A percentile compares a stretch with the other conserved stretches of the same genome.
These are phyloP conservation scores for Angomonas ambiguus DNA, from an alignment of 208 protist genomes.

Conservation along the genomic window DNA sequence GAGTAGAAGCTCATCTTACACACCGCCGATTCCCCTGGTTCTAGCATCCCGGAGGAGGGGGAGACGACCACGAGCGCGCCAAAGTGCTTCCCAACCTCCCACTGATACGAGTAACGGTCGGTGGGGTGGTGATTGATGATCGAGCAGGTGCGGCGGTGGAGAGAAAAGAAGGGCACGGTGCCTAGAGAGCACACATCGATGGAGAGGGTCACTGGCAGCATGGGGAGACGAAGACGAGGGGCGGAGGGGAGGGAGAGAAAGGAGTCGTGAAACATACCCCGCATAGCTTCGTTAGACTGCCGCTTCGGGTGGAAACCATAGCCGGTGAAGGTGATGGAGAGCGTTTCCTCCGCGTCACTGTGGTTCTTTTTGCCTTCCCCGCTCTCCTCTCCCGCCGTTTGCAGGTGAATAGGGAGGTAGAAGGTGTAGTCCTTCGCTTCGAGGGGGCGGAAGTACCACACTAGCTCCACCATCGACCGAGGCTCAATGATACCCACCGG, in stretches of 20 bases:
- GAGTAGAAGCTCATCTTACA: constrained; percentile 64
- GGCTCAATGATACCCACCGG: constrained; percentile 64
- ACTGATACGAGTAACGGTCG: constrained; percentile 59
- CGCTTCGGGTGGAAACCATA: constrained; percentile 76
- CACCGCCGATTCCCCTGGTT: constrained; percentile 36
- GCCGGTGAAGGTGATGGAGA: constrained; percentile 64
- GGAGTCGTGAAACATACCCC: constrained; percentile 32
- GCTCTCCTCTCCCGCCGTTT: neutral
- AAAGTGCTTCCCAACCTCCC: constrained; percentile 34
- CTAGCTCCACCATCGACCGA: constrained; percentile 39
- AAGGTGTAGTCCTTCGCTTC: constrained; percentile 75
- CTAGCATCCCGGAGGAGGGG: constrained; percentile 45
- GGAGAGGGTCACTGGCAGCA: constrained; percentile 56
- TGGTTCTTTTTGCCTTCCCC: too few species aligned
- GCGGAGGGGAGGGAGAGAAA: constrained; percentile 49
- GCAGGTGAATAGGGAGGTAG: constrained; percentile 42
- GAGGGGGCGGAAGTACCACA: constrained; percentile 88
- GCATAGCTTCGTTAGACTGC: constrained; percentile 17
- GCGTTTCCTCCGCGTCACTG: constrained; percentile 47
- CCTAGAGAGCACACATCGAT: constrained; percentile 69
- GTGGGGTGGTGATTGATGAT: constrained; percentile 53
- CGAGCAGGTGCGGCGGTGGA: constrained; percentile 67
- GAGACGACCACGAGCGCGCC: constrained; percentile 57
- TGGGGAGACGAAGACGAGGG: constrained; percentile 12
- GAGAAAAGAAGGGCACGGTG: constrained; percentile 69